Percentiles rank a stretch among this genome's conserved stretches.
phyloP scores from a whole-genome alignment of 768 basidiomycete species.

The Baorangia bicolor region DNA sequence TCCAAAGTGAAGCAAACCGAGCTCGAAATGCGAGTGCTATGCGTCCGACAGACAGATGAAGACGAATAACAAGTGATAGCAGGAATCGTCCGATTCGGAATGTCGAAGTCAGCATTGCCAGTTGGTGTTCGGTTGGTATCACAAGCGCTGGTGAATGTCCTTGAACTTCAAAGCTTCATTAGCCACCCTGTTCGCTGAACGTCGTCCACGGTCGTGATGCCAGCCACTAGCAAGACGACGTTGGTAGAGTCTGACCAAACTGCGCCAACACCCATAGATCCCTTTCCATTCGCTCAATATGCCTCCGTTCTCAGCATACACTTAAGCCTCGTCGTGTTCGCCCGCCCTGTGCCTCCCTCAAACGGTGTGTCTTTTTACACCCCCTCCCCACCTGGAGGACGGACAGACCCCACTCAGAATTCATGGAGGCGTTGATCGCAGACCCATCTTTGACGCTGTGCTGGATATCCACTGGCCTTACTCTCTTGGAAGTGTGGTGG shows the following conservation, averaged over 20 bases:
- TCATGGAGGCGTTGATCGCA: conserved; percentile 63
- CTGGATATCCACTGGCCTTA: conserved; percentile 56
- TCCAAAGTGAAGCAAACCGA: conserved; percentile 2
- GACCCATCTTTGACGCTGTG: conserved; percentile 56
- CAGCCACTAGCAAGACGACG: conserved; percentile 1
- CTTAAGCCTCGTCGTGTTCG: conserved; percentile 61
- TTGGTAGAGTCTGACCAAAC: neutral
- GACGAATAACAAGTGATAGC: neutral
- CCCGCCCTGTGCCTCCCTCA: conserved; percentile 72
- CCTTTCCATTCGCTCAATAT: conserved; percentile 58
- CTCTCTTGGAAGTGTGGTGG: conserved; percentile 69
- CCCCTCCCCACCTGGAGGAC: conserved; percentile 33
- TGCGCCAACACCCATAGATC: conserved; percentile 4
- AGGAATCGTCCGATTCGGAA: conserved; percentile 7
- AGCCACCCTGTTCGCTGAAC: neutral
- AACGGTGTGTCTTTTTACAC: conserved; percentile 45
- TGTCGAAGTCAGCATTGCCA: neutral
- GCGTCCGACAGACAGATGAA: neutral
- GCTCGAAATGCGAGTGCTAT: neutral
- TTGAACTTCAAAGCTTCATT: neutral
- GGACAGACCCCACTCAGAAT: conserved; percentile 70
- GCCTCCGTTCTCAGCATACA: conserved; percentile 68
- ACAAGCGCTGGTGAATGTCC: neutral
- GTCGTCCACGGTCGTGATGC: neutral
- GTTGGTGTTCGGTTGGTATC: neutral